These are phyloP conservation scores for Trichosporon coremiiforme DNA, from an alignment of 1,284 basidiomycete genomes.

Conservation along the genomic window DNA sequence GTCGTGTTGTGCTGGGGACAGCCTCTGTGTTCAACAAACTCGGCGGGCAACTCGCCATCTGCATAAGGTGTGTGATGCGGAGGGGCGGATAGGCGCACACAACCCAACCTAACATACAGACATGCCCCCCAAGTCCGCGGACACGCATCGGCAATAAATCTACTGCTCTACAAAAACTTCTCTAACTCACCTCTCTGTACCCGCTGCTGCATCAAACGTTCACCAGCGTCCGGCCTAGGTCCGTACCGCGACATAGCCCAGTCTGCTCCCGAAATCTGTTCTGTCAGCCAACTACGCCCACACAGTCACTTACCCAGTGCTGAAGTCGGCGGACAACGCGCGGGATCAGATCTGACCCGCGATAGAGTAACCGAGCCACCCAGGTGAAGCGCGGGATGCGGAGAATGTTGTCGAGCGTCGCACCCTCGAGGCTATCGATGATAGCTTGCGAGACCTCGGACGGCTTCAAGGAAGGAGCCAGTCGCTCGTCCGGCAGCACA, in stretches of 20 bases:
- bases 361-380: constrained; percentile 39
- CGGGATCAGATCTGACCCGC: constrained; percentile 45
- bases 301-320: constrained; percentile 43
- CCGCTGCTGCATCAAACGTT: constrained; percentile 22
- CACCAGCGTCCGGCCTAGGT: constrained; percentile 38
- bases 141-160: not conserved
- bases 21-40: not conserved
- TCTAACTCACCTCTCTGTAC: not conserved
- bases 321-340: constrained; percentile 42
- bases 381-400: constrained; percentile 63
- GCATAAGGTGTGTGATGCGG: not conserved
- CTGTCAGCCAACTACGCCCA: not conserved
- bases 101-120: not conserved
- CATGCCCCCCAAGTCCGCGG: not conserved
- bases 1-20: not conserved
- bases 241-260: constrained; percentile 48
- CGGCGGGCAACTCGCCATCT: not conserved
- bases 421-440: constrained; percentile 73
- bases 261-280: constrained; percentile 44
- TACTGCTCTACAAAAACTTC: not conserved
- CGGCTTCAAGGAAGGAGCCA: constrained; percentile 71
- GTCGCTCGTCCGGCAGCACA: constrained; percentile 60
- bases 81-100: not conserved
- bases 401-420: constrained; percentile 67
- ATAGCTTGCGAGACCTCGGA: constrained; percentile 76